Evolutionary conservation across 2,329 filamentous ascomycete genomes (phyloP).

Genomic region (Magnaporthiopsis rhizophila): DNA sequence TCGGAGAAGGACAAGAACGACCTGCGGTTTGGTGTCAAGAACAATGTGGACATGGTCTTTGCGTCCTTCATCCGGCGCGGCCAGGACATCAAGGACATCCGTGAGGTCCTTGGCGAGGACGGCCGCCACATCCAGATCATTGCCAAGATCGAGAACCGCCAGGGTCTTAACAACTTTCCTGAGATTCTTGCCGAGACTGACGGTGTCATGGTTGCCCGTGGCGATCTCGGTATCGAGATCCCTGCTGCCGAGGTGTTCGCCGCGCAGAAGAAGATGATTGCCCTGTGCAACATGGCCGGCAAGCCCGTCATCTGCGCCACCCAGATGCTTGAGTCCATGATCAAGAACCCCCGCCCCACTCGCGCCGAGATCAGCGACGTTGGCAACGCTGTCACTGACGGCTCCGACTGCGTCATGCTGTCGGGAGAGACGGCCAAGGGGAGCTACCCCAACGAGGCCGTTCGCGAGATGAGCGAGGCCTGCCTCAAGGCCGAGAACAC

Average conservation of each 20-base stretch:
- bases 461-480: slow-evolving; percentile 96
- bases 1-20: slow-evolving; percentile 98
- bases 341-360: slow-evolving; percentile 97
- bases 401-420: slow-evolving; percentile 98
- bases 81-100: slow-evolving; percentile 88
- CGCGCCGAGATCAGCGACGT: slow-evolving; percentile 98
- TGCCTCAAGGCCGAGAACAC: slow-evolving; percentile 95
- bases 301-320: slow-evolving; percentile 99
- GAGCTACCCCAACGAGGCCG: slow-evolving; percentile 83
- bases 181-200: slow-evolving; percentile 95
- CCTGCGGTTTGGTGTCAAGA: slow-evolving; percentile 93
- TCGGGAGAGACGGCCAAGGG: slow-evolving; percentile 99
- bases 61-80: slow-evolving; percentile 95
- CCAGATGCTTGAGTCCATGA: slow-evolving; percentile 99
- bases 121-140: slow-evolving; percentile 99
- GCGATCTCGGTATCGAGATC: slow-evolving; percentile 97
- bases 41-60: slow-evolving; percentile 98
- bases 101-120: slow-evolving; percentile 79
- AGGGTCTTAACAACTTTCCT: slow-evolving; percentile 98
- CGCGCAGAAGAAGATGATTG: slow-evolving; percentile 99
- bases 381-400: slow-evolving; percentile 94
- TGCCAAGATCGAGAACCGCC: slow-evolving; percentile 99
- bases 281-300: slow-evolving; percentile 98
- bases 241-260: slow-evolving; percentile 97
- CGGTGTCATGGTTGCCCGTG: slow-evolving; percentile 99